Percentiles rank a stretch among this genome's conserved stretches.
These are phyloP conservation scores for Cajanus cajan DNA, from an alignment of 306 rosid species.

Conservation along the genomic window DNA sequence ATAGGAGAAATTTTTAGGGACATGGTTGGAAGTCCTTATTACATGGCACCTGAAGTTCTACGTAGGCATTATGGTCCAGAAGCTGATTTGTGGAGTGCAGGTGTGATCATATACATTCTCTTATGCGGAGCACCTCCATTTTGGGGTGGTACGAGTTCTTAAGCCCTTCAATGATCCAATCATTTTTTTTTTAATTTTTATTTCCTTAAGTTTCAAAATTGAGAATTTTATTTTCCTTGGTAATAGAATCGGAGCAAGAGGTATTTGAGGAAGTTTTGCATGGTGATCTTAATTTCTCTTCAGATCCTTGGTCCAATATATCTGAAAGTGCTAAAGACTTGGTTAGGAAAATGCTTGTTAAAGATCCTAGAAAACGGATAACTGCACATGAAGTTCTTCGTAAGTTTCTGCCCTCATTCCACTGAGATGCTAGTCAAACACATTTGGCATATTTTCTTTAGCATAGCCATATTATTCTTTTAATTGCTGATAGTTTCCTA, in stretches of 20 bases:
- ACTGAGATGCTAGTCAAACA: background rate
- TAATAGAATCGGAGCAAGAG: slow-evolving; percentile 63
- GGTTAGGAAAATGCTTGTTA: slow-evolving; percentile 65
- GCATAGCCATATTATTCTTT: background rate
- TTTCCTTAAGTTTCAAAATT: background rate
- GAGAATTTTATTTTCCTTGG: slow-evolving; percentile 13
- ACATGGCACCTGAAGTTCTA: slow-evolving; percentile 82
- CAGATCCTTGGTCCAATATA: slow-evolving; percentile 80
- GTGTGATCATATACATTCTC: slow-evolving; percentile 80
- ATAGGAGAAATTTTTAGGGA: slow-evolving; percentile 66
- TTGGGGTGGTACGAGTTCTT: slow-evolving; percentile 68
- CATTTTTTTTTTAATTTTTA: slow-evolving; percentile 2
- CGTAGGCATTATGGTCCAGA: slow-evolving; percentile 61
- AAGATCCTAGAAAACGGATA: slow-evolving; percentile 66
- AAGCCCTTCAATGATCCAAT: background rate
- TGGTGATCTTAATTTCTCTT: slow-evolving; percentile 70
- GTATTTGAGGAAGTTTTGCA: slow-evolving; percentile 62
- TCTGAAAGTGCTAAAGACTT: slow-evolving; percentile 81
- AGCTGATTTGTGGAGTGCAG: slow-evolving; percentile 92
- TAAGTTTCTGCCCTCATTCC: slow-evolving; percentile 41
- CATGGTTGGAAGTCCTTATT: slow-evolving; percentile 83
- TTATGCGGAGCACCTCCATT: slow-evolving; percentile 78
- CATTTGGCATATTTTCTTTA: background rate
- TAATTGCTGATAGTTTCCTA: background rate
- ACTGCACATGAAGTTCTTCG: slow-evolving; percentile 75